Evolutionary conservation across 805 yeast species (phyloP).

Genomic region (Barnettozyma vustinii): DNA sequence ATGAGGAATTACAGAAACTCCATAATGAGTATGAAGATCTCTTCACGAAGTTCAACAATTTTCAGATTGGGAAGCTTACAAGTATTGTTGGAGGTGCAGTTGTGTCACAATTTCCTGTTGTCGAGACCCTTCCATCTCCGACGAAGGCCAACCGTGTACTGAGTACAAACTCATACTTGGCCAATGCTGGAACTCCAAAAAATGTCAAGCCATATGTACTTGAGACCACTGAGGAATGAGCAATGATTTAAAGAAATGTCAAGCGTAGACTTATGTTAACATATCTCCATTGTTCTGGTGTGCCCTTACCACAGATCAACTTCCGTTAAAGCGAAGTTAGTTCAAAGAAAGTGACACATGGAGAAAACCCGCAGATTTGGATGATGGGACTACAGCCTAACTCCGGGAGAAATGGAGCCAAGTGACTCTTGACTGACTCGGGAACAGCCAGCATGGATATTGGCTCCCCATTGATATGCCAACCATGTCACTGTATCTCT

Average conservation of each 20-base stretch:
- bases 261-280: neutral
- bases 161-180: constrained; percentile 26
- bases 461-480: neutral
- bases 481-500: neutral
- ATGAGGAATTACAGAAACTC: constrained; percentile 25
- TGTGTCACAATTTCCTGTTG: constrained; percentile 9
- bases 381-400: neutral
- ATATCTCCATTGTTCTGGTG: neutral
- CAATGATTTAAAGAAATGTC: neutral
- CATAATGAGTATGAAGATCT: constrained; percentile 25
- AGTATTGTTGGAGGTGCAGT: constrained; percentile 20
- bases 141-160: constrained; percentile 16
- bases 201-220: constrained; percentile 9
- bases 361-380: neutral
- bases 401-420: neutral
- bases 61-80: constrained; percentile 27
- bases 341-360: neutral
- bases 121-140: constrained; percentile 1
- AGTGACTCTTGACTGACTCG: neutral
- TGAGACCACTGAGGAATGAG: constrained; percentile 1
- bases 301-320: neutral
- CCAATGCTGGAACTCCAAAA: constrained; percentile 10
- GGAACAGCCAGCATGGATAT: neutral
- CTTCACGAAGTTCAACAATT: constrained; percentile 20
- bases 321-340: neutral